Evolutionary conservation across 2,329 filamentous ascomycete genomes (phyloP), one percentile per base, ranked within the genome.

Genomic region (Trichoderma koningii): DNA sequence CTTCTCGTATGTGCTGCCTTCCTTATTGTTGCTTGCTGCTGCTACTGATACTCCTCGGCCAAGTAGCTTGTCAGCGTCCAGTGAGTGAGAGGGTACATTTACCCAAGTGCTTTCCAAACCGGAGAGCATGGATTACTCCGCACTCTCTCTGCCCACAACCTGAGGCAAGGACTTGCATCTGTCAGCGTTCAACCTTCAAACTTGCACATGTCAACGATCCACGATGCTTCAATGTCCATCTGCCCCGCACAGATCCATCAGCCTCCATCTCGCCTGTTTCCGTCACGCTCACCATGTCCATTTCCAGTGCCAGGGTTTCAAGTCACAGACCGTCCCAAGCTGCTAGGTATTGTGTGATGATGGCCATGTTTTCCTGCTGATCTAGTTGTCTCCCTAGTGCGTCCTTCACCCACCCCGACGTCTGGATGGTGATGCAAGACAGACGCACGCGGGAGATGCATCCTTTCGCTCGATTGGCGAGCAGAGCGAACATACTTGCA

Each of bases 171-270:
- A 52, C 28, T 19, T n/a, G 50, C 30, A n/a, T 34, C 34, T 52
- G 17, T 51, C 48, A 26, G 15, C 23, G n/a, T 26, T 17, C 21
- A 3, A n/a, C 34, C 10, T 17, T 19, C 34, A 21, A 30, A 47
- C 50, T 55, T 47, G 50, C 60, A 63, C 60, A 53, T 62, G 59
- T 53, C 41, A 38, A n/a, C 10, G 17, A 6, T 42, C 23, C n/a
- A 57, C 34, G 34, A 53, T 23, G 26, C 26, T 17, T 34, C 48
- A 23, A 19, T 26, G 9, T 47, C n/a, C 26, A 62, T 62, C 50
- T 63, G 60, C 60, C 60, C 50, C 60, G 57, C 57, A 62, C 45
- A 45, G 57, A 62, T 63, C 38, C 38, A 63, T 63, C 60, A 42
- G 34, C 38, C 23, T 62, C 57, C 48, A 44, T 62, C 57, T 62